phyloP scores from a whole-genome alignment of 306 rosid genomes.

The Elaeagnus macrophylla region DNA sequence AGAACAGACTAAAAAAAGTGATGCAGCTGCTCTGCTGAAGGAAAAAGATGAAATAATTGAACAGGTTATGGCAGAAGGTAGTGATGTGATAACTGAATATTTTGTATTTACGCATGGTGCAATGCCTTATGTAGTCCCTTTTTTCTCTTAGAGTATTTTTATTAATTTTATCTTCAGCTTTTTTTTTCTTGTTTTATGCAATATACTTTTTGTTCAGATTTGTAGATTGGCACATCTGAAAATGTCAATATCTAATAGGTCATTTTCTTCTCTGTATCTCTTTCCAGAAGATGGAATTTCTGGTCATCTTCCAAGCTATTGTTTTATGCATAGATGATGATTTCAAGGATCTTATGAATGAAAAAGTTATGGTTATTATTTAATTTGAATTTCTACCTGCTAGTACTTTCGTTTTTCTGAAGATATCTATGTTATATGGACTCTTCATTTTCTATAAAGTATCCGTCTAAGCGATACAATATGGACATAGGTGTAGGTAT shows the following conservation, averaged over 20 bases:
- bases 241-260: neutral
- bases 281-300: neutral
- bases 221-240: neutral
- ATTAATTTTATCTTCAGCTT: neutral
- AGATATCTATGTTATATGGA: too few relatives aligned
- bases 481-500: too few relatives aligned
- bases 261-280: neutral
- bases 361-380: too few relatives aligned
- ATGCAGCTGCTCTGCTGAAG: constrained; percentile 94
- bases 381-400: too few relatives aligned
- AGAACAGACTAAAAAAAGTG: constrained; percentile 93
- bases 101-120: neutral
- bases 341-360: too few relatives aligned
- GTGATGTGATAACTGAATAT: neutral
- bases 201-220: neutral
- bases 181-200: too few relatives aligned
- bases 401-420: too few relatives aligned
- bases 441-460: too few relatives aligned
- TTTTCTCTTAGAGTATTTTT: neutral
- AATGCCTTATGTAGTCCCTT: neutral
- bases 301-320: neutral
- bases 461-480: too few relatives aligned
- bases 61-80: constrained; percentile 99
- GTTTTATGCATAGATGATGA: too few relatives aligned
- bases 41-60: constrained; percentile 97